Evolutionary conservation across 2,329 filamentous ascomycete genomes (phyloP), one percentile per base, ranked within the genome.

Genomic region (Nemania bipapillata): DNA sequence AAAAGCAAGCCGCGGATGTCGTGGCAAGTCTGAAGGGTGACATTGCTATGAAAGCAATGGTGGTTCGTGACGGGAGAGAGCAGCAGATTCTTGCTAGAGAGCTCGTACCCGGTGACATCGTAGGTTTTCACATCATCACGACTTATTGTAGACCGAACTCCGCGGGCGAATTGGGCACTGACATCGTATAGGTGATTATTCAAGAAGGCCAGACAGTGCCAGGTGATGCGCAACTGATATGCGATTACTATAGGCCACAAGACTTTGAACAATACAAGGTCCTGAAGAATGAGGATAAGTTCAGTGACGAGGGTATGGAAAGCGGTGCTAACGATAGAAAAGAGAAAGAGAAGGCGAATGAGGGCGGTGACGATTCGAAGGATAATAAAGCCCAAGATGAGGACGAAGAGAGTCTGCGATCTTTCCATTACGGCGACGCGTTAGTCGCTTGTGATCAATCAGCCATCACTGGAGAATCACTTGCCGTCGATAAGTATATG

Each of bases 401-500:
- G 9, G 86, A 87, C 52, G 85, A 84, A 58, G 88, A 89, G 3
- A 75, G 79, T 22, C 73, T 77, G 65, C 85, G 87, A 65, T 84
- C 80, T 63, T 81, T 84, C 76, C 88, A 87, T 78, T 87, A 86
- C 72, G 90, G 90, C 73, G 86, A 89, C 76, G 85, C 89, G 70
- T 86, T 93, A 74, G 83, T 92, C 77, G 91, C 91, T 72, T 88
- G 89, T 75, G 91, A 93, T 84, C 91, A 93, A 83, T 92, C 91
- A 78, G 91, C 91, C 81, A 93, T 93, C 81, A 93, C 91, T 75
- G 91, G 91, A 83, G 91, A 93, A 81, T 93, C 91, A 69, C 88
- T 93, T 73, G 91, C 91, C 73, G 91, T 93, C 71, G 90, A 91
- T 82, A 91, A 91, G 83, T 92, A 91, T 83, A 91, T 93, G 88